Evolutionary conservation across 2,329 filamentous ascomycete genomes (phyloP).

Genomic region (Didymella lethalis): DNA sequence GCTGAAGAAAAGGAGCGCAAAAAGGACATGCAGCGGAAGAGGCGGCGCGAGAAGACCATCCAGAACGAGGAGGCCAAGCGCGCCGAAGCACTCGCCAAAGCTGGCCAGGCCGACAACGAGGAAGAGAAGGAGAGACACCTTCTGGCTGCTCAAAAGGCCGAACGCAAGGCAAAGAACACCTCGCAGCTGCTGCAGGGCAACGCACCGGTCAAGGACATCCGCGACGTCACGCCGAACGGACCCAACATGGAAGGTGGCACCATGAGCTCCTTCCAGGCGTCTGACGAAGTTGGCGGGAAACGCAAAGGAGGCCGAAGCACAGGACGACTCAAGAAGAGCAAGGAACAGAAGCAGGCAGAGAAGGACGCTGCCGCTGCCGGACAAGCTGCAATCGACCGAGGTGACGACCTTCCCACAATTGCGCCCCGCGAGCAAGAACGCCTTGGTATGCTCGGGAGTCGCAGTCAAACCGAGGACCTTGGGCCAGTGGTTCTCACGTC

Average conservation of each 20-base stretch:
- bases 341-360: constrained; percentile 72
- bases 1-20: constrained; percentile 98
- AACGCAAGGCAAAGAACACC: constrained; percentile 91
- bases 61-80: constrained; percentile 88
- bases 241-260: constrained; percentile 84
- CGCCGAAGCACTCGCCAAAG: constrained; percentile 77
- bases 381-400: constrained; percentile 81
- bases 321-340: constrained; percentile 86
- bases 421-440: constrained; percentile 66
- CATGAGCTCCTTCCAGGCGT: constrained; percentile 82
- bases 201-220: constrained; percentile 74
- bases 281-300: constrained; percentile 59
- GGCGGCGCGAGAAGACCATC: constrained; percentile 91
- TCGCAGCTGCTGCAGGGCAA: constrained; percentile 87
- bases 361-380: constrained; percentile 84
- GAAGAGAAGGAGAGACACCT: constrained; percentile 81
- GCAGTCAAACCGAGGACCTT: constrained; percentile 60
- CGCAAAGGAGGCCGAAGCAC: constrained; percentile 62
- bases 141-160: constrained; percentile 85
- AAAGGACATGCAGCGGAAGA: constrained; percentile 99
- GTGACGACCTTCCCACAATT: constrained; percentile 72
- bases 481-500: constrained; percentile 54
- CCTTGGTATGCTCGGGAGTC: constrained; percentile 53
- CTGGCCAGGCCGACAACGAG: constrained; percentile 80
- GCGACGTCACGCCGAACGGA: constrained; percentile 74